phyloP scores from a whole-genome alignment of 208 protist species.

The Leishmania aethiopica region DNA sequence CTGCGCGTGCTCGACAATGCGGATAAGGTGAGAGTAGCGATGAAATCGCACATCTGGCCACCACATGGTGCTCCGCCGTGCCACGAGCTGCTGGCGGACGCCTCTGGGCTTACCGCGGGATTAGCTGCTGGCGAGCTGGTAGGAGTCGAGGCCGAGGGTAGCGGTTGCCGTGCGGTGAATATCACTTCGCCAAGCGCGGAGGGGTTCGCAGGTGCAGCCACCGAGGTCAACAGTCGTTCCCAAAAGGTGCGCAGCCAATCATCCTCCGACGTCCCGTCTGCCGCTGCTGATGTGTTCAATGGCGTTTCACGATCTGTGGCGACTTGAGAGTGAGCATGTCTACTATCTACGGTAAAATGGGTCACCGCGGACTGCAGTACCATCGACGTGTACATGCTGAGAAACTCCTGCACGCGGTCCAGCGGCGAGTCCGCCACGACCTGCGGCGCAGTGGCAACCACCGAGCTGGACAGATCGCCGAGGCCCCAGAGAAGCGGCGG shows the following conservation, averaged over 20 bases:
- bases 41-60: slow-evolving; percentile 51
- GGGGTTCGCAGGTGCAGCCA: neutral
- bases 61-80: slow-evolving; percentile 42
- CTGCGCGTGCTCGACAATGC: slow-evolving; percentile 52
- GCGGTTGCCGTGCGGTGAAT: neutral
- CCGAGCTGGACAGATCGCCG: neutral
- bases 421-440: slow-evolving; percentile 15
- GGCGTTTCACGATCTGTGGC: slow-evolving; percentile 8
- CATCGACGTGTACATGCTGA: slow-evolving; percentile 41
- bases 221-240: neutral
- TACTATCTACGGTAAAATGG: slow-evolving; percentile 25
- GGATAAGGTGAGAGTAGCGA: slow-evolving; percentile 31
- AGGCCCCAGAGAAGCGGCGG: slow-evolving; percentile 8
- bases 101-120: slow-evolving; percentile 4
- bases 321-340: slow-evolving; percentile 6
- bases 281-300: neutral
- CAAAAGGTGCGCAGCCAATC: neutral
- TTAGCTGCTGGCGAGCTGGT: neutral
- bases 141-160: neutral
- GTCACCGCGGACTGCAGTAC: slow-evolving; percentile 41
- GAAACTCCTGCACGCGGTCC: slow-evolving; percentile 42
- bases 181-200: neutral
- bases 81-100: neutral
- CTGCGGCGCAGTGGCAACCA: neutral
- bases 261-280: neutral